Evolutionary conservation across 371 early-diverging fungal species (phyloP).

Genomic region (Batkoa obscura): DNA sequence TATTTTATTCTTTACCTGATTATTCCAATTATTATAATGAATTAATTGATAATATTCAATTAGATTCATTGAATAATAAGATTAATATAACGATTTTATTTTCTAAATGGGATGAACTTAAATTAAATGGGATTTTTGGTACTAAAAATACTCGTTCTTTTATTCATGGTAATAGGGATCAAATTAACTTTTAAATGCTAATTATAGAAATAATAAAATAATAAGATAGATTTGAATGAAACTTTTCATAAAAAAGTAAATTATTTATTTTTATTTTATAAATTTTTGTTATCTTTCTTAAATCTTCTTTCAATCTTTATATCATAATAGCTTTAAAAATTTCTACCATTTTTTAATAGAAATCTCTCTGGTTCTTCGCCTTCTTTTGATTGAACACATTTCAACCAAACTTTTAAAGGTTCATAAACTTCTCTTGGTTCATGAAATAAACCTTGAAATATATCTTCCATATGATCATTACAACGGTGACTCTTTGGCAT

Average conservation of each 20-base stretch:
- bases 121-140: slow-evolving; percentile 80
- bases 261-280: too few species aligned
- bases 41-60: slow-evolving; percentile 33
- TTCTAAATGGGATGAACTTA: slow-evolving; percentile 63
- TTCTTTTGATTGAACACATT: not conserved
- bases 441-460: not conserved
- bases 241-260: too few species aligned
- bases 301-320: too few species aligned
- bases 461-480: not conserved
- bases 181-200: not conserved
- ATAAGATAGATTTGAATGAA: too few species aligned
- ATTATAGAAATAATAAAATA: too few species aligned
- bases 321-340: too few species aligned
- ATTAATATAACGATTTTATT: slow-evolving; percentile 15
- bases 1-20: slow-evolving; percentile 82
- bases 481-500: not conserved
- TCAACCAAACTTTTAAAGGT: not conserved
- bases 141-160: slow-evolving; percentile 9
- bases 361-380: not conserved
- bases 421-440: not conserved
- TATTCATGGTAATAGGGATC: not conserved
- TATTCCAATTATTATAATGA: slow-evolving; percentile 75
- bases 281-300: too few species aligned
- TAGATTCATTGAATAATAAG: slow-evolving; percentile 22
- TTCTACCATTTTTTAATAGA: not conserved